Conservation (phyloP, 1,284 basidiomycete genomes). For the Apiotrichum veenhuisii region DNA sequence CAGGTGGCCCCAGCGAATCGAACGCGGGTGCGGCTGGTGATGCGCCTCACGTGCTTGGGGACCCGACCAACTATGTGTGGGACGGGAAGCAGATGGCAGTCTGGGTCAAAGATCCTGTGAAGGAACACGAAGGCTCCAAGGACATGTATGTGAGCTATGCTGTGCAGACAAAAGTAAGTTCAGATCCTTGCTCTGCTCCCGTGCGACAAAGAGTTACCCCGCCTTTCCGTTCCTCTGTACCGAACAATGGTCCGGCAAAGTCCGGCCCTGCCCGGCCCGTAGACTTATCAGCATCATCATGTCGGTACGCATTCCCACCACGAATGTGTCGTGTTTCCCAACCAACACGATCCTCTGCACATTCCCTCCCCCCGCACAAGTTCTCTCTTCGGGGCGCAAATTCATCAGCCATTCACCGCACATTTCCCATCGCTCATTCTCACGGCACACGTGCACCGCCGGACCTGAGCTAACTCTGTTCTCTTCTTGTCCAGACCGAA, state of each 20-base stretch:
- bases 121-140: slow-evolving; percentile 92
- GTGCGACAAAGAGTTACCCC: neutral
- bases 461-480: neutral
- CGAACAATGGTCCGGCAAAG: too few species aligned
- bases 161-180: slow-evolving; percentile 75
- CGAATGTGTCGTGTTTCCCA: too few species aligned
- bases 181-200: neutral
- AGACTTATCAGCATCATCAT: too few species aligned
- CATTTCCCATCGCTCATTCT: too few species aligned
- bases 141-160: slow-evolving; percentile 95
- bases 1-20: neutral
- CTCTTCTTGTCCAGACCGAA: slow-evolving; percentile 39
- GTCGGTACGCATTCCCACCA: too few species aligned
- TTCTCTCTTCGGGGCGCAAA: too few species aligned
- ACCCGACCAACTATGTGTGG: slow-evolving; percentile 56
- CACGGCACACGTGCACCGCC: too few species aligned
- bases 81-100: slow-evolving; percentile 76
- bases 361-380: too few species aligned
- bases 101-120: slow-evolving; percentile 83
- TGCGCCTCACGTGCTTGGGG: neutral
- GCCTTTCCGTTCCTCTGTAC: neutral
- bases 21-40: neutral
- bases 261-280: too few species aligned
- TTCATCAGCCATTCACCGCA: too few species aligned
- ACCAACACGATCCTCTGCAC: too few species aligned